Percentiles rank a stretch among this genome's conserved stretches.
Evolutionary conservation across 73 alveolate species (phyloP).

Genomic region (Symbiodinium pilosum): DNA sequence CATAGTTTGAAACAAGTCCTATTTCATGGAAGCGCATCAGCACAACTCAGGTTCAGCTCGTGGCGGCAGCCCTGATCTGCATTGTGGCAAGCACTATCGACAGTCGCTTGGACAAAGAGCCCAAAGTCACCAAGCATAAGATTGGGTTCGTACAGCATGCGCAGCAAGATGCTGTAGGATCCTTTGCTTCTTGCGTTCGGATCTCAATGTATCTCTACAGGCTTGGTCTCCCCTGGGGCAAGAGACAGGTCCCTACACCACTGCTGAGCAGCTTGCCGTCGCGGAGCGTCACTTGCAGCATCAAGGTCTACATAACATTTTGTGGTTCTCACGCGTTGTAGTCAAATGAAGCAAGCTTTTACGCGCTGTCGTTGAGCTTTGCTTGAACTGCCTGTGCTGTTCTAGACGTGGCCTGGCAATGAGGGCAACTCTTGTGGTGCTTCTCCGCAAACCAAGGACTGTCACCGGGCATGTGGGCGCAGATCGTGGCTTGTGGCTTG

Average conservation of each 20-base stretch:
- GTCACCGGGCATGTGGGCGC: neutral
- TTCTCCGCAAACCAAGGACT: neutral
- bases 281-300: conserved; percentile 20
- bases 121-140: neutral
- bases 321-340: too few relatives aligned
- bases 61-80: conserved; percentile 70
- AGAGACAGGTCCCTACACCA: conserved; percentile 42
- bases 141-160: too few relatives aligned
- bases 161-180: too few relatives aligned
- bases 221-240: neutral
- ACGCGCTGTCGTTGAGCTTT: neutral
- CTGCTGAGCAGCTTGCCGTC: conserved; percentile 23
- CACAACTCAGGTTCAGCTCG: conserved; percentile 46
- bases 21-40: too few relatives aligned
- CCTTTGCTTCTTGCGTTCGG: too few relatives aligned
- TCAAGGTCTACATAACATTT: neutral
- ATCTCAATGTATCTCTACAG: too few relatives aligned
- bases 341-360: neutral
- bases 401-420: neutral
- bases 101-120: neutral
- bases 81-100: conserved; percentile 35
- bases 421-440: too few relatives aligned
- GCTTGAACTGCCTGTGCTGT: neutral
- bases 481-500: conserved; percentile 45
- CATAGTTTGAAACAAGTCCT: too few relatives aligned